Evolutionary conservation across 2,329 filamentous ascomycete genomes (phyloP), one percentile per base, ranked within the genome.

Genomic region (Aureobasidium leucospermi): DNA sequence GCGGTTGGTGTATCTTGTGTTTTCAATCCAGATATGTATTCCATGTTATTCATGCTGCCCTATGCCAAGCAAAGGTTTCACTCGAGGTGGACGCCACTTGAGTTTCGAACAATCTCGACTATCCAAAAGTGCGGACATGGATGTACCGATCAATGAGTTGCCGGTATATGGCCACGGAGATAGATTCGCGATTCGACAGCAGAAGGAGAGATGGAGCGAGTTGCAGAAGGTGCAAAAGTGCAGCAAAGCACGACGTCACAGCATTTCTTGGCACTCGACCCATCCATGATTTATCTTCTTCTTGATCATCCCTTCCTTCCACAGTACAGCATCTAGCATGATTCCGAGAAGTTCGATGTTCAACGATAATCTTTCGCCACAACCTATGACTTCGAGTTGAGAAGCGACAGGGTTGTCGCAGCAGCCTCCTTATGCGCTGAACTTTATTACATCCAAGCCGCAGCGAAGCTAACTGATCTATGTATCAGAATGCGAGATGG

Each of bases 61-160:
- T 7, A 36, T 28, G 53, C 53, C 41, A 34, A 39, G 53, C 42
- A 16, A 29, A 16, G n/a, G 13, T 28, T 4, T 56, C 16, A 32
- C 31, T 57, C 53, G 47, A 47, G 53, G 53, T 39, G 53, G 53
- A 11, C 53, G 42, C 53, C 53, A 47, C 53, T 57, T 57, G 41
- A 41, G 16, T 57, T 29, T 57, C 29, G 42, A 23, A 19, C 32
- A 47, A 31, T 39, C n/a, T 7, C 19, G 23, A 19, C 16, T 57
- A 46, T 57, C 23, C 53, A 57, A 47, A 47, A 32, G 34, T 19
- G 19, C 16, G 5, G 19, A 47, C 53, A 57, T 57, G 47, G 42
- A 36, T 31, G 15, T 1, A 8, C 6, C 9, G n/a, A 8, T 32
- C 9, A 8, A 16, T 15, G 3, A 8, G 15, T 11, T 32, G 36